A percentile compares a stretch with the other conserved stretches of the same genome.
These are phyloP conservation scores for Mycosphaerella sp. DNA, from an alignment of 2,329 filamentous ascomycete genomes.

Conservation along the genomic window DNA sequence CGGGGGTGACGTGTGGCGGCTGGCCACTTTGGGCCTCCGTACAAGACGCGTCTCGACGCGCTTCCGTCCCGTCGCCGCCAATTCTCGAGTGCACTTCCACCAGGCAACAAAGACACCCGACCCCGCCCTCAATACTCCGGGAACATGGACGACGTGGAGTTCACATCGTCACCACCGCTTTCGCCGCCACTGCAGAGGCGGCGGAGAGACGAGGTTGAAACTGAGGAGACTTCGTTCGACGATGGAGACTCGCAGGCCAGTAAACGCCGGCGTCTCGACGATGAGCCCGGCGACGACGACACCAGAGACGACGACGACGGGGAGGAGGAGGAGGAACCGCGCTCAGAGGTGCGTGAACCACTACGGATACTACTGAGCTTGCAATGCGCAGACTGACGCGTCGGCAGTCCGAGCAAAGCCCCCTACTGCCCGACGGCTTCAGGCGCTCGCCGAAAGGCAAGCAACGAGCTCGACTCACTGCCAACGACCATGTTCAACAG, in stretches of 20 bases:
- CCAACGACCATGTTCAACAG: constrained; percentile 5
- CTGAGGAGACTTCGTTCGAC: constrained; percentile 4
- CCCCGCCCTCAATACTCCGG: not conserved
- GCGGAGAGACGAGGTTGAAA: constrained; percentile 6
- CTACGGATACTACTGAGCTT: not conserved
- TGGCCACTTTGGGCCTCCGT: too few species aligned
- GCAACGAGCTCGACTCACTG: constrained; percentile 10
- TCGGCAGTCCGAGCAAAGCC: constrained; percentile 7
- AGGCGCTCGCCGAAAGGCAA: constrained; percentile 28
- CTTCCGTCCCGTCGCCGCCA: not conserved
- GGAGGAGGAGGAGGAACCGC: not conserved
- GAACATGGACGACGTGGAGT: not conserved
- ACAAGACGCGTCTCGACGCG: constrained; percentile 8
- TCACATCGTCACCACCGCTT: constrained; percentile 11
- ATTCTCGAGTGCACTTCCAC: not conserved
- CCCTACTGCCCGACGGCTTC: constrained; percentile 33
- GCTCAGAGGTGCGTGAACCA: constrained; percentile 1
- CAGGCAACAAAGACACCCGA: not conserved
- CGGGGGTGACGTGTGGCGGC: too few species aligned
- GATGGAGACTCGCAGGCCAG: constrained; percentile 5
- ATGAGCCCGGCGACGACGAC: constrained; percentile 7
- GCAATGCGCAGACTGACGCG: not conserved
- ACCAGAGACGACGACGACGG: not conserved
- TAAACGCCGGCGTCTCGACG: constrained; percentile 15
- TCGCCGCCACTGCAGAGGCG: constrained; percentile 16